These are phyloP conservation scores for Mallotus japonicus DNA, from an alignment of 441 rosid genomes.

Conservation along the genomic window DNA sequence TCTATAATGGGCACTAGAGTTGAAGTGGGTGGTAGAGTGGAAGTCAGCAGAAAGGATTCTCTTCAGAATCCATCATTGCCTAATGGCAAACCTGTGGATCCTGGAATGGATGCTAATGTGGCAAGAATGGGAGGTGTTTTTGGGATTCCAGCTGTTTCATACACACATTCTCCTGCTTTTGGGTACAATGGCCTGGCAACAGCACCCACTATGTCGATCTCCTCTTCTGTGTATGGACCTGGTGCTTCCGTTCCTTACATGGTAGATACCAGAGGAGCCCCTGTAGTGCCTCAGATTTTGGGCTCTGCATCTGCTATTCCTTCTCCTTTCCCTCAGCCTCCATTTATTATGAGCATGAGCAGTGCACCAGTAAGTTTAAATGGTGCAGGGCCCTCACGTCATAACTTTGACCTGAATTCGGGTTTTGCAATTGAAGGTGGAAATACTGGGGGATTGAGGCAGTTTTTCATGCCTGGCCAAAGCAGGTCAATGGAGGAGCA, in stretches of 20 bases:
- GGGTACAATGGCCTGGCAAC: slow-evolving; percentile 57
- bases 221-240: slow-evolving; percentile 60
- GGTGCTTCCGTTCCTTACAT: slow-evolving; percentile 62
- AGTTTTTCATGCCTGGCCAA: slow-evolving; percentile 59
- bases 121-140: slow-evolving; percentile 53
- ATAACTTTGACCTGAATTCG: slow-evolving; percentile 68
- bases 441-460: slow-evolving; percentile 51
- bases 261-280: slow-evolving; percentile 67
- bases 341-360: slow-evolving; percentile 66
- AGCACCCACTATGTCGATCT: slow-evolving; percentile 49
- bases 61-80: slow-evolving; percentile 46
- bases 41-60: slow-evolving; percentile 37
- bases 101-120: slow-evolving; percentile 44
- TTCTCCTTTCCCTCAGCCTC: slow-evolving; percentile 54
- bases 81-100: slow-evolving; percentile 62
- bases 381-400: slow-evolving; percentile 52
- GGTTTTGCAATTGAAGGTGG: slow-evolving; percentile 66
- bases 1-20: slow-evolving; percentile 83
- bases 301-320: slow-evolving; percentile 56
- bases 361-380: slow-evolving; percentile 44
- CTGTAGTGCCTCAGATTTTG: slow-evolving; percentile 64
- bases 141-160: slow-evolving; percentile 56
- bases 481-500: slow-evolving; percentile 60
- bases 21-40: slow-evolving; percentile 42
- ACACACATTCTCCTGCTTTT: slow-evolving; percentile 57